Evolutionary conservation across 148 eudicot species (phyloP), one percentile per base, ranked within the genome.

Genomic region (Limonium bicolor): DNA sequence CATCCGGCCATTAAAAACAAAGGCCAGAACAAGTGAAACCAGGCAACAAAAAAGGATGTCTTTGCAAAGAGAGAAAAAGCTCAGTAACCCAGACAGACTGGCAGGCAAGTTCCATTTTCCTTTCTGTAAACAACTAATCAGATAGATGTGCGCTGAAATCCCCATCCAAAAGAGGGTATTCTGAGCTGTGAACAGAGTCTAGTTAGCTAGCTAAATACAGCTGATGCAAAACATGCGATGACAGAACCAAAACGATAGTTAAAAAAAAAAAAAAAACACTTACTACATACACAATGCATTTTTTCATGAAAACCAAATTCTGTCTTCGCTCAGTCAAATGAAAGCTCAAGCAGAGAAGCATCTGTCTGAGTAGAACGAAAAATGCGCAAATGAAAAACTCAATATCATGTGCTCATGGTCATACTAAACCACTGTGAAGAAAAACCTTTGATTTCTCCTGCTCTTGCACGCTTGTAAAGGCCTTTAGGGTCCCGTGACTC

Each of bases 401-500:
- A 7, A 29, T n/a, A 1, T 4, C 19, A 9, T 11, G 31, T 17
- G 8, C 23, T n/a, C 4, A n/a, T 9, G 12, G 2, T 16, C 2
- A 24, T 43, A 10, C 12, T 14, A 46, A 46, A 4, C 10, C 27
- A 27, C 10, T 29, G 33, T 8, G 7, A 7, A 9, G 10, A 35
- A 2, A 7, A 41, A 90, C 99, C 94, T 90, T 73, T 76, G 14
- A 90, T 81, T 62, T 85, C 78, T 52, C 95, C 95, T 50, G 80
- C 93, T 52, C 99, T 70, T 32, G 99, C 95, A 44, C 80, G 77
- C 68, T 85, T 90, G 78, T 90, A 90, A 49, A 90, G 62, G 36
- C 99, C 99, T 70, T 90, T 90, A 11, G 99, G 86, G 59, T 90
- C 99, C 71, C 99, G 72, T 30, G 81, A 76, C 70, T 90, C 99